phyloP scores from a whole-genome alignment of 2,329 filamentous ascomycete genomes.

The Parascedosporium putredinis region DNA sequence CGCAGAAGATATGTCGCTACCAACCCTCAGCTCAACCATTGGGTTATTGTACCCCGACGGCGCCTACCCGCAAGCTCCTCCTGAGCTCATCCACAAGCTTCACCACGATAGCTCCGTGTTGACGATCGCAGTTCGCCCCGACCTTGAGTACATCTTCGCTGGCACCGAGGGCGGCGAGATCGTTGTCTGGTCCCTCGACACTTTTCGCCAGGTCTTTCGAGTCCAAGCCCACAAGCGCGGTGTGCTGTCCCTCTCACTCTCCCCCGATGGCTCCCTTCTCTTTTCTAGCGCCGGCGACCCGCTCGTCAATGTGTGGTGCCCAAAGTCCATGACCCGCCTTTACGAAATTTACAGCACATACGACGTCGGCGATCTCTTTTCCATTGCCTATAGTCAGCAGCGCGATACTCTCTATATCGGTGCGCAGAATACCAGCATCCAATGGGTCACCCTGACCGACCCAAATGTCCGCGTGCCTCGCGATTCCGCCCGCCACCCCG shows the following conservation, averaged over 20 bases:
- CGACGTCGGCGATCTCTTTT: slow-evolving; percentile 93
- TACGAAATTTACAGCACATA: slow-evolving; percentile 90
- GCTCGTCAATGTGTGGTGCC: slow-evolving; percentile 89
- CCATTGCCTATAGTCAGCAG: slow-evolving; percentile 74
- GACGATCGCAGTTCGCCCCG: slow-evolving; percentile 67
- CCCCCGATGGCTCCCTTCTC: slow-evolving; percentile 61
- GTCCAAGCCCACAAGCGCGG: slow-evolving; percentile 88
- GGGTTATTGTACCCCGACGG: neutral
- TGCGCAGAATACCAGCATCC: slow-evolving; percentile 87
- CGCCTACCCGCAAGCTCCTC: slow-evolving; percentile 23
- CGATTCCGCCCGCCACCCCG: slow-evolving; percentile 59
- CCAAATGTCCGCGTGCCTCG: slow-evolving; percentile 47
- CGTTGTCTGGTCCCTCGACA: slow-evolving; percentile 78
- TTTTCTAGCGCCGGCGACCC: slow-evolving; percentile 92
- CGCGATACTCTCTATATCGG: slow-evolving; percentile 81
- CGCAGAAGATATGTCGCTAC: slow-evolving; percentile 6
- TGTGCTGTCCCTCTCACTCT: slow-evolving; percentile 75
- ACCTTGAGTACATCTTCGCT: slow-evolving; percentile 73
- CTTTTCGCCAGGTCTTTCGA: slow-evolving; percentile 67
- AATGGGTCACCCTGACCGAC: slow-evolving; percentile 75
- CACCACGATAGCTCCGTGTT: slow-evolving; percentile 72
- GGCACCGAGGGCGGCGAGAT: slow-evolving; percentile 93
- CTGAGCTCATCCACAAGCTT: slow-evolving; percentile 64
- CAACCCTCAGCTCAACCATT: neutral
- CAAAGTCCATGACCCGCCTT: slow-evolving; percentile 61